phyloP scores from a whole-genome alignment of 495 filamentous ascomycete genomes.

The Copromyces sp. region DNA sequence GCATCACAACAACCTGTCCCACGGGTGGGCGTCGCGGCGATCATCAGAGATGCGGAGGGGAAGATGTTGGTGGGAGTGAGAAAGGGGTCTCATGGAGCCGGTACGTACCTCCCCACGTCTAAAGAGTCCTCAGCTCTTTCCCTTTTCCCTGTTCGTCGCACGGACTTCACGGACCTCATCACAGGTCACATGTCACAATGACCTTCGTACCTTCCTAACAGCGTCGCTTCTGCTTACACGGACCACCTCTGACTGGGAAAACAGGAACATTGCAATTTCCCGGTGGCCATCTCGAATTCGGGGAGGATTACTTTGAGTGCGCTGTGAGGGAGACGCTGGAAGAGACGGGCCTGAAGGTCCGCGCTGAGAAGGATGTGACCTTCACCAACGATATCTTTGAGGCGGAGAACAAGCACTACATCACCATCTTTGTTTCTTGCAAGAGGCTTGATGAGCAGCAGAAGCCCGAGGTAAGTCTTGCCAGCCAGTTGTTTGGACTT shows the following conservation, averaged over 20 bases:
- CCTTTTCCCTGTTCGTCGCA: background rate
- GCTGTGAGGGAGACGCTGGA: constrained; percentile 56
- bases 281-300: constrained; percentile 59
- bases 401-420: constrained; percentile 47
- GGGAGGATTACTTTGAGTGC: constrained; percentile 47
- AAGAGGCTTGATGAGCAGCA: constrained; percentile 27
- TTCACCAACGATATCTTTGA: constrained; percentile 52
- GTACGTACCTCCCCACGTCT: constrained; percentile 15
- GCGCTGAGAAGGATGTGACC: constrained; percentile 37
- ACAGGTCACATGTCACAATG: background rate
- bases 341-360: constrained; percentile 52
- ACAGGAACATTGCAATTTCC: constrained; percentile 52
- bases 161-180: background rate
- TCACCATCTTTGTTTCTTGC: constrained; percentile 52
- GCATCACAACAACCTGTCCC: constrained; percentile 8
- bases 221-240: background rate
- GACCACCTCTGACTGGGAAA: background rate
- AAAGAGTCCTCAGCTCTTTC: background rate
- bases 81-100: constrained; percentile 30
- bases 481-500: background rate
- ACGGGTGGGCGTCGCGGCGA: constrained; percentile 31
- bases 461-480: constrained; percentile 39
- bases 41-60: constrained; percentile 25
- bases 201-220: background rate
- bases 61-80: constrained; percentile 31